Base-by-base conservation (phyloP, 2,329 filamentous ascomycete genomes). In the Graphilbum ipis-grandicollis region DNA sequence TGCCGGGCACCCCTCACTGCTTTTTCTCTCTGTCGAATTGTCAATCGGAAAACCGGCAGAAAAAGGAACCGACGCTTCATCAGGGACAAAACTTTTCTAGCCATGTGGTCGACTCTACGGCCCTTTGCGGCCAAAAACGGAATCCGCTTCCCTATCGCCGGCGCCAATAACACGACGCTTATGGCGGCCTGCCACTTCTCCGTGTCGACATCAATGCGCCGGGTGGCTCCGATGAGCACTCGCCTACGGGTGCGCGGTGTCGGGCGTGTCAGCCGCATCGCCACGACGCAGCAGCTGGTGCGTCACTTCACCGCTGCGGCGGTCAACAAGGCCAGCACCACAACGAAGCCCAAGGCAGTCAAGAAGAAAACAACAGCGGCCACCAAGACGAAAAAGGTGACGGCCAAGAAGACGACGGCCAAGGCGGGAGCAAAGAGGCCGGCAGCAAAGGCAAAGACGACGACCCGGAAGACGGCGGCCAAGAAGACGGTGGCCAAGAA, bases 371-470 rank as follows among this genome's bases (percentile, higher is more conserved):
- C 6, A 13, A 13, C 26, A 5, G 26, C 12, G 5, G 26, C 26
- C 14, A 28, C 44, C 32, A 52, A 42, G 31, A 22, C 45, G 6
- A 33, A 36, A 21, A 38, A 28, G 33, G 18, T 21, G 18, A 28
- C 38, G 41, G 45, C 39, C 38, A 50, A 49, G 43, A 44, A 45
- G 44, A 30, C 44, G 12, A 36, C 45, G 21, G 34, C 43, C 28
- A 49, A 42, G 41, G 46, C 46, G 31, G 31, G 44, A 4, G 30
- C 45, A 28, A 42, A 43, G 35, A 52, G n/a, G n/a, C n/a, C n/a
- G n/a, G n/a, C n/a, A n/a, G n/a, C n/a, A n/a, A n/a, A n/a, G n/a
- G n/a, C n/a, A n/a, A n/a, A n/a, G n/a, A n/a, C n/a, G n/a, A n/a
- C n/a, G n/a, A n/a, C n/a, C n/a, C n/a, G n/a, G n/a, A n/a, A n/a